Base-by-base conservation (phyloP, 768 basidiomycete species). In the Suillus brevipes region DNA sequence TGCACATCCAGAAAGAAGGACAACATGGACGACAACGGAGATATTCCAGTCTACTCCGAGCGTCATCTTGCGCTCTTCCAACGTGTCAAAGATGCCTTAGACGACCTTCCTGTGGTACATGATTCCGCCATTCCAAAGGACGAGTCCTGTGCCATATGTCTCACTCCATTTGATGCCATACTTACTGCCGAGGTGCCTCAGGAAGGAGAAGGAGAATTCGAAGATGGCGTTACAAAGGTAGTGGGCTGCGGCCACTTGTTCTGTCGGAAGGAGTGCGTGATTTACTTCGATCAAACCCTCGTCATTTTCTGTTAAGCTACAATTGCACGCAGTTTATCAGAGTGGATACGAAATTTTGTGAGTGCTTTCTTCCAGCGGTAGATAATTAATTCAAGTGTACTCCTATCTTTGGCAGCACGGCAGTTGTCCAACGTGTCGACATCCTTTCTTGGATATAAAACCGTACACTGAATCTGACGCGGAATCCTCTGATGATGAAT, bases 401-500 rank as follows among this genome's bases (percentile, higher is more conserved):
- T n/a, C 63, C 23, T 72, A 53, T 58, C 14, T 5, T 40, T 8
- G 34, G 34, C 65, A 89, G 88, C 89, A 90, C 68, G 89, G 89
- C 16, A 89, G 80, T 68, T 91, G 90, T 68, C 89, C 89, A 18
- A 84, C 88, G 5, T 91, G 89, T 72, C 79, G 89, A 37, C 77
- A 85, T 64, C 73, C 77, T 7, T 90, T 90, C 74, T 75, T 88
- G 45, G 83, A 86, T 60, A 80, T 89, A 45, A 76, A 73, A 5
- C 82, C 83, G 1, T 78, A 78, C 2, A 78, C 82, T 2, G 84
- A 86, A 40, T 83, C 83, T 13, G 89, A 89, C 68, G 81, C 84
- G 71, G 89, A 88, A 70, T 88, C 85, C 4, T 87, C 85, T 16
- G 88, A 89, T 71, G 89, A 84, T 13, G 89, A 90, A 74, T 90